These are phyloP conservation scores for Aspergillus texensis DNA, from an alignment of 2,329 filamentous ascomycete genomes.

Conservation along the genomic window DNA sequence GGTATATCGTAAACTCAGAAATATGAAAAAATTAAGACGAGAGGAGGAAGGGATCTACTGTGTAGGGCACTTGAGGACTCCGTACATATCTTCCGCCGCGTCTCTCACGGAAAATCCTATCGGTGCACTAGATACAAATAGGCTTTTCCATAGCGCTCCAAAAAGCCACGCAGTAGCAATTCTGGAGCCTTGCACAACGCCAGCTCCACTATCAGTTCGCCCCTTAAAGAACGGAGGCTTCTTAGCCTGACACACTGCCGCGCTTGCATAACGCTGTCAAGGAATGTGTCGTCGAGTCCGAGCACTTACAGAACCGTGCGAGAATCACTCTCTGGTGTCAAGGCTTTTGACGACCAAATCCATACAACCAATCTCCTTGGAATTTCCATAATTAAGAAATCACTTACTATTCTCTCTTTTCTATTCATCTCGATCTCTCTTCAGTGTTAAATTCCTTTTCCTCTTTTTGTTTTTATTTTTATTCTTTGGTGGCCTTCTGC, in stretches of 20 bases:
- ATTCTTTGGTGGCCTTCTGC: slow-evolving; percentile 12
- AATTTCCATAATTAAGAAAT: slow-evolving; percentile 1
- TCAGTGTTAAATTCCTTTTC: background rate
- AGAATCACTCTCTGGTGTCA: slow-evolving; percentile 17
- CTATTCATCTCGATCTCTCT: background rate
- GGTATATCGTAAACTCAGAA: background rate
- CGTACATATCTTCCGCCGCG: background rate
- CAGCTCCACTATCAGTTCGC: slow-evolving; percentile 26
- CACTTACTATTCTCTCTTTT: background rate
- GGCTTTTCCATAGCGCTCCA: slow-evolving; percentile 18
- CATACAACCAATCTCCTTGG: slow-evolving; percentile 11
- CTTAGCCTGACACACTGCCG: slow-evolving; percentile 32
- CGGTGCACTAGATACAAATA: slow-evolving; percentile 17
- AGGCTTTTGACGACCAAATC: slow-evolving; percentile 9
- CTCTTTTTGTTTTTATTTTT: background rate
- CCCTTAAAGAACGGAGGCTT: slow-evolving; percentile 24
- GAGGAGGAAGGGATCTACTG: no score
- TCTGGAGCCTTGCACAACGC: slow-evolving; percentile 23
- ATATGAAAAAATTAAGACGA: background rate
- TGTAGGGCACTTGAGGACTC: background rate
- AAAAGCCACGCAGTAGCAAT: slow-evolving; percentile 21
- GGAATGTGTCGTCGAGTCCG: slow-evolving; percentile 28
- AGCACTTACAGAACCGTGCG: slow-evolving; percentile 25
- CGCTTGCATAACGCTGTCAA: slow-evolving; percentile 32
- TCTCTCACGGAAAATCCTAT: slow-evolving; percentile 1